Evolutionary conservation across 2,329 filamentous ascomycete species (phyloP).

Genomic region (Golovinomyces cichoracearum): DNA sequence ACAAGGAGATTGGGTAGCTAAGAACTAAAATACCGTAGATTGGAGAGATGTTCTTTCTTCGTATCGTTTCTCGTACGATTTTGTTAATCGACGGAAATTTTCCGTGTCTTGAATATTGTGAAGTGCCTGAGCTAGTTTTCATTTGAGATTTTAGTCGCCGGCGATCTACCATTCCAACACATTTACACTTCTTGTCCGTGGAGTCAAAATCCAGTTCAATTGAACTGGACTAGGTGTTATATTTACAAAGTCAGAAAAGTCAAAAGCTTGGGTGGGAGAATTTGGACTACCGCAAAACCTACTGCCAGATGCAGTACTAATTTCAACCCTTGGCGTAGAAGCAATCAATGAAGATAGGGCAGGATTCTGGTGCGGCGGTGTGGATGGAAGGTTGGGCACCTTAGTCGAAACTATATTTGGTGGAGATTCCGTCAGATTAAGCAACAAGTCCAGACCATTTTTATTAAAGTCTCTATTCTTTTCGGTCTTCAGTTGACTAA

Average conservation of each 20-base stretch:
- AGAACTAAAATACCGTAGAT: too few species aligned
- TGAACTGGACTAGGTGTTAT: conserved; percentile 90
- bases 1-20: too few species aligned
- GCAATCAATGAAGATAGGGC: neutral
- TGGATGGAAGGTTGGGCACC: neutral
- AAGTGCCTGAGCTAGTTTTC: conserved; percentile 3
- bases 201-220: conserved; percentile 35
- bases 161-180: conserved; percentile 9
- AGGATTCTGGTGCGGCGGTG: conserved; percentile 19
- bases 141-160: conserved; percentile 13
- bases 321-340: neutral
- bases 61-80: too few species aligned
- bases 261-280: conserved; percentile 63
- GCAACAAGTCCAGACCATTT: conserved; percentile 12
- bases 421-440: neutral
- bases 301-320: too few species aligned
- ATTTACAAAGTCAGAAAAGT: conserved; percentile 93
- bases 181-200: conserved; percentile 4
- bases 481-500: too few species aligned
- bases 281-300: conserved; percentile 36
- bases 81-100: too few species aligned
- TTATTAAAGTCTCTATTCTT: too few species aligned
- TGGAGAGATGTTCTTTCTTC: too few species aligned
- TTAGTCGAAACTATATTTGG: too few species aligned
- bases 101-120: too few species aligned